These are phyloP conservation scores for Chrysanthemum seticuspe DNA, from an alignment of 129 eudicot species.

Conservation along the genomic window DNA sequence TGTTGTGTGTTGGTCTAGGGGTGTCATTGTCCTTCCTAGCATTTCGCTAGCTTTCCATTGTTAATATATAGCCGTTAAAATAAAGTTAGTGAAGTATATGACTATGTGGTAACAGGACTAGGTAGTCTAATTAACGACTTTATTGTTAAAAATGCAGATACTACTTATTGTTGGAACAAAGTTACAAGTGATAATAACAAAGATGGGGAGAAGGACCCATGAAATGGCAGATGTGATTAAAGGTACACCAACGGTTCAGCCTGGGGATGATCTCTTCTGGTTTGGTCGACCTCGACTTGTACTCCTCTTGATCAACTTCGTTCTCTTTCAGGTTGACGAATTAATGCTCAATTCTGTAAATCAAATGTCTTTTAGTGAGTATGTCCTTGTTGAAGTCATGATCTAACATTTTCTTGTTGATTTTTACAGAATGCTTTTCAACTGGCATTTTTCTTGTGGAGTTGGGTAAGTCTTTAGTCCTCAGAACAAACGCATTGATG, in stretches of 20 bases:
- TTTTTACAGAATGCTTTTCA: constrained; percentile 65
- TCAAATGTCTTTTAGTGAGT: background rate
- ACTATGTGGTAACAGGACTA: no score
- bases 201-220: constrained; percentile 55
- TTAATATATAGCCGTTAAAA: no score
- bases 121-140: background rate
- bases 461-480: constrained; percentile 51
- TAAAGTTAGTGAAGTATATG: no score
- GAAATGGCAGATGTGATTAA: constrained; percentile 52
- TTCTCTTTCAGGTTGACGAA: constrained; percentile 54
- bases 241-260: constrained; percentile 55
- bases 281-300: constrained; percentile 59
- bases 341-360: background rate
- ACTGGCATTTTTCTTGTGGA: constrained; percentile 63
- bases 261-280: constrained; percentile 73
- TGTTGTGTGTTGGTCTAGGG: no score
- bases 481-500: background rate
- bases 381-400: background rate
- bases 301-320: constrained; percentile 59
- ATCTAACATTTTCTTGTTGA: constrained; percentile 10
- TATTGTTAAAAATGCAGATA: constrained; percentile 34
- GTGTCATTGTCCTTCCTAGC: no score
- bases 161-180: constrained; percentile 63
- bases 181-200: constrained; percentile 63
- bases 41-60: no score